These are phyloP conservation scores for Pyrus communis DNA, from an alignment of 306 rosid species.

Conservation along the genomic window DNA sequence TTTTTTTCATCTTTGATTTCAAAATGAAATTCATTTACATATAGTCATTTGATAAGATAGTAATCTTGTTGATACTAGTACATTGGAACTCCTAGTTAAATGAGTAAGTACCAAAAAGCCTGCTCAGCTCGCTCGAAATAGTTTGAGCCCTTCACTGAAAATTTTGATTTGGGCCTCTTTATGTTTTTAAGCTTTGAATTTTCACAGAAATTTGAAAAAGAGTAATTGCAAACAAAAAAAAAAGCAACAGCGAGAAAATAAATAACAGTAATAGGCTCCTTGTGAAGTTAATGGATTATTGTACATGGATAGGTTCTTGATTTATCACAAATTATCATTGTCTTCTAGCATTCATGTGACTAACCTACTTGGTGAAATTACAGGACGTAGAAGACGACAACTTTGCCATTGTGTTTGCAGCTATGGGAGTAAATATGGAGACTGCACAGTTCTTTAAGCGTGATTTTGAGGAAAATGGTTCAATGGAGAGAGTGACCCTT, in stretches of 20 bases:
- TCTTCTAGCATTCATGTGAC: not conserved
- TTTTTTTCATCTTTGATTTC: not conserved
- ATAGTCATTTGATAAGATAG: not conserved
- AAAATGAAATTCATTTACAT: not conserved
- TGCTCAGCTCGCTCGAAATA: not conserved
- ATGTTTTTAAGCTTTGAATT: not conserved
- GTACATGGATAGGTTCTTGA: not conserved
- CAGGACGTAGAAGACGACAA: slow-evolving; percentile 84
- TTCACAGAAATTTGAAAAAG: not conserved
- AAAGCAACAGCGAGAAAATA: not conserved
- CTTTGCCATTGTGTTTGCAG: slow-evolving; percentile 98
- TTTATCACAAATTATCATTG: not conserved
- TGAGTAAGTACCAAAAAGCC: not conserved
- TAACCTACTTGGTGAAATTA: slow-evolving; percentile 18
- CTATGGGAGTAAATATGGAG: slow-evolving; percentile 99
- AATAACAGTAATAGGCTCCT: not conserved
- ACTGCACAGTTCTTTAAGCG: slow-evolving; percentile 99
- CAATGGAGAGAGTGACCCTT: slow-evolving; percentile 99
- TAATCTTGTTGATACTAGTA: not conserved
- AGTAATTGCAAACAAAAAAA: not conserved
- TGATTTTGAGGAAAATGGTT: slow-evolving; percentile 99
- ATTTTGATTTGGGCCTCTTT: not conserved
- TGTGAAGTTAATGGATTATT: not conserved
- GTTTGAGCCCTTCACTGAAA: not conserved
- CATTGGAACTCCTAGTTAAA: not conserved